phyloP scores from a whole-genome alignment of 2,329 filamentous ascomycete species.

The Claviceps sp. region DNA sequence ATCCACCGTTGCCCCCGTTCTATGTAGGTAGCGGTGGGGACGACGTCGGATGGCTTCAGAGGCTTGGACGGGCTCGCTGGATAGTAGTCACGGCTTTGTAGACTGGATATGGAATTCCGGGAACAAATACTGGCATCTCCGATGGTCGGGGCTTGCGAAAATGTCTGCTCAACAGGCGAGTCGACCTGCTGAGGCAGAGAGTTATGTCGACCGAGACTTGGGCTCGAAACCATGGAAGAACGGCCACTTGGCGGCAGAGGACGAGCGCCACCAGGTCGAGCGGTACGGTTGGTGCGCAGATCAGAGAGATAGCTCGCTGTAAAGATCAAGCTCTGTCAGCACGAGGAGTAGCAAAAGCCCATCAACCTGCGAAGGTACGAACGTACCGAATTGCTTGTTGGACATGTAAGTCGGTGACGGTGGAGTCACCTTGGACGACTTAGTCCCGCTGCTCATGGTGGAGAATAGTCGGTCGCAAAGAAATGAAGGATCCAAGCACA shows the following conservation, averaged over 20 bases:
- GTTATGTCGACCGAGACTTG: conserved; percentile 18
- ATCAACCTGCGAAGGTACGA: background rate
- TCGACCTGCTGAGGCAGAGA: conserved; percentile 15
- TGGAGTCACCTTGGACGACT: conserved; percentile 42
- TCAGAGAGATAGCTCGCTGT: conserved; percentile 58
- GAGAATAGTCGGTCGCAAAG: background rate
- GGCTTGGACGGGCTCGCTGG: conserved; percentile 28
- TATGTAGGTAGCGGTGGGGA: conserved; percentile 55
- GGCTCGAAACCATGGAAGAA: conserved; percentile 15
- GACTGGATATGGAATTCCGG: conserved; percentile 33
- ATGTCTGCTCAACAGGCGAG: conserved; percentile 13
- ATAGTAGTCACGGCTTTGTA: conserved; percentile 38
- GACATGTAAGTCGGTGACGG: conserved; percentile 52
- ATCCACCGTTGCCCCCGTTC: conserved; percentile 65
- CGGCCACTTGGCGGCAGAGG: conserved; percentile 36
- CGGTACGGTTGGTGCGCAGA: conserved; percentile 53
- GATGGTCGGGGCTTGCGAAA: conserved; percentile 25
- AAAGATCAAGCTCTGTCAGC: conserved; percentile 4
- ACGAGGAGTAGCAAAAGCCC: background rate
- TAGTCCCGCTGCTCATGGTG: conserved; percentile 19
- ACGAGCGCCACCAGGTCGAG: conserved; percentile 57
- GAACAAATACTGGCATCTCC: conserved; percentile 33
- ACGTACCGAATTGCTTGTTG: conserved; percentile 51
- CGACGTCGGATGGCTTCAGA: conserved; percentile 45
- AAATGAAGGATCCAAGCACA: background rate